Evolutionary conservation across 331 rosid genomes (phyloP), one percentile per base, ranked within the genome.

Genomic region (Rhamnella rubrinervis): DNA sequence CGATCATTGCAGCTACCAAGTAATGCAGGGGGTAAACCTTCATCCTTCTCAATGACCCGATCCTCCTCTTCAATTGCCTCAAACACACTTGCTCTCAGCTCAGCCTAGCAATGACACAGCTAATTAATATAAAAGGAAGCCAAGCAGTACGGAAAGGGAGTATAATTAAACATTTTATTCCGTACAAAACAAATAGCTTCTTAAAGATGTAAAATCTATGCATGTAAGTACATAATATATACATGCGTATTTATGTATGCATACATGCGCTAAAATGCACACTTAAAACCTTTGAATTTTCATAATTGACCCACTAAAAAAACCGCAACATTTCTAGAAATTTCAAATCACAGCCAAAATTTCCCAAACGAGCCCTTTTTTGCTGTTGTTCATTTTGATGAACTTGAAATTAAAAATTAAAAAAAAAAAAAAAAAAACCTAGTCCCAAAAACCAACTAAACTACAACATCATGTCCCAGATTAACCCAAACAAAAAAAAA

Each of bases 1-100:
- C 93, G 96, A 67, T 95, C 99, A 41, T 95, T 95, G 83, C 99
- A 95, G 87, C 99, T 95, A 56, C 96, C 99, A 1, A 89, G 87
- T 80, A 95, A 85, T 44, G 99, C 99, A 65, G 97, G 96, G 55
- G 99, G 93, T 67, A 95, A 77, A 37, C 96, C 92, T 55, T 92
- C 96, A 10, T 95, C 99, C 68, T 88, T 89, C 83, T 87, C 99
- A 9, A 95, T 61, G 23, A 84, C 99, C 26, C 82, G 90, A 80
- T 95, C 99, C 76, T 95, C 99, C 75, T 95, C 99, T 87, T 95
- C 99, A 66, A 95, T 95, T 47, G 99, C 99, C 70, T 95, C 99
- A 39, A 95, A 95, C 40, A 95, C 99, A 77, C 96, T 95, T 19
- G 99, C 97, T 72, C 99, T 87, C 47, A 95, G 88, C 70, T 95